Percentiles rank a stretch among this genome's conserved stretches.
These are phyloP conservation scores for Aspergillus thermomutatus DNA, from an alignment of 2,329 filamentous ascomycete species.

Conservation along the genomic window DNA sequence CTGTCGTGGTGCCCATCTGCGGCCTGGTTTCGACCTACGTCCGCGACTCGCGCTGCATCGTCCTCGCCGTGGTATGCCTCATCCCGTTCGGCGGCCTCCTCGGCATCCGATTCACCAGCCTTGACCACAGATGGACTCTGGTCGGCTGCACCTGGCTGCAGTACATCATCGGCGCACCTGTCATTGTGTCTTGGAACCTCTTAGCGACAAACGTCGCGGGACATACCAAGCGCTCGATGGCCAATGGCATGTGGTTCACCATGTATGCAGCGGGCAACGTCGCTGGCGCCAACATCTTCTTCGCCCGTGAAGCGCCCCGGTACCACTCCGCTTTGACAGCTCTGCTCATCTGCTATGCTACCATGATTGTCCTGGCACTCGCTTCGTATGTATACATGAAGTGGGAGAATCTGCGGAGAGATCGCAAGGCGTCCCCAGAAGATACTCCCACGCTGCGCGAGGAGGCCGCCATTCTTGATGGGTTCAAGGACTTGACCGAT, in stretches of 20 bases:
- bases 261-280: constrained; percentile 50
- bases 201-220: constrained; percentile 48
- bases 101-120: constrained; percentile 48
- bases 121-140: constrained; percentile 47
- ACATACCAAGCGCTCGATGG: constrained; percentile 51
- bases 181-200: constrained; percentile 53
- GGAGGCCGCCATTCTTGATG: constrained; percentile 26
- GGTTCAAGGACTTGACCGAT: constrained; percentile 37
- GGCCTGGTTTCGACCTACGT: constrained; percentile 45
- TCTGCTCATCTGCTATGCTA: constrained; percentile 43
- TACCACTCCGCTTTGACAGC: constrained; percentile 46
- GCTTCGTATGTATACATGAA: constrained; percentile 24
- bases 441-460: neutral
- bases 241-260: constrained; percentile 50
- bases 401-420: constrained; percentile 23
- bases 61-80: constrained; percentile 27
- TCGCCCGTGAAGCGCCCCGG: constrained; percentile 42
- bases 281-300: constrained; percentile 48
- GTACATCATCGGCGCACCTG: constrained; percentile 48
- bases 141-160: constrained; percentile 55
- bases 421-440: constrained; percentile 4
- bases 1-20: constrained; percentile 28
- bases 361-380: constrained; percentile 35
- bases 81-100: constrained; percentile 46
- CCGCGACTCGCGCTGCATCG: constrained; percentile 38